Percentiles rank a stretch among this genome's conserved stretches.
These are phyloP conservation scores for Ormosia semicastrata DNA, from an alignment of 306 rosid species.

Conservation along the genomic window DNA sequence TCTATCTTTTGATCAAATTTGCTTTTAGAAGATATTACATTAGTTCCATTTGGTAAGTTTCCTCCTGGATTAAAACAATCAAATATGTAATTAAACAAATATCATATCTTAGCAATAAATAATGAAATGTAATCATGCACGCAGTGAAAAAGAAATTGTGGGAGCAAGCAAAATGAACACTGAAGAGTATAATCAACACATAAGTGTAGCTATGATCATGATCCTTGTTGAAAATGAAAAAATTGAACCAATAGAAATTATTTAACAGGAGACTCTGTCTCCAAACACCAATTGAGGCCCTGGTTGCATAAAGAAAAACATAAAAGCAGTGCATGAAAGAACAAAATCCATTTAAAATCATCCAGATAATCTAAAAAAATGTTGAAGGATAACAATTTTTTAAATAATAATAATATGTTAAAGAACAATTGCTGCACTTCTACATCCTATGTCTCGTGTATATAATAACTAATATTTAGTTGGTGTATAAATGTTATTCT, in stretches of 20 bases:
- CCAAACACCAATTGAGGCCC: neutral
- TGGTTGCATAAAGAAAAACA: neutral
- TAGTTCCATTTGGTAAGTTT: slow-evolving; percentile 51
- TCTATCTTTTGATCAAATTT: slow-evolving; percentile 85
- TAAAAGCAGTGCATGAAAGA: neutral
- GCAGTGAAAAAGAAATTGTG: neutral
- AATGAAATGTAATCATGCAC: neutral
- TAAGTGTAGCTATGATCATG: neutral
- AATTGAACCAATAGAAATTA: neutral
- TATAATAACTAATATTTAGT: neutral
- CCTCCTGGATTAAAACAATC: slow-evolving; percentile 39
- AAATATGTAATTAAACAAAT: neutral
- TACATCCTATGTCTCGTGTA: neutral
- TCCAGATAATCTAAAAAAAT: neutral
- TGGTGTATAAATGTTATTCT: neutral
- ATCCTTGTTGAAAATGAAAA: neutral
- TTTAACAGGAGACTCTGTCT: neutral
- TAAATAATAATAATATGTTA: neutral
- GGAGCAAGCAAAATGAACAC: slow-evolving; percentile 1
- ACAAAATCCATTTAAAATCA: neutral
- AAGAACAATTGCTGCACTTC: neutral
- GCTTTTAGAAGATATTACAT: slow-evolving; percentile 43
- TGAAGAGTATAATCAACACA: neutral
- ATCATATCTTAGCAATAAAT: neutral
- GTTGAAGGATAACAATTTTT: neutral